Evolutionary conservation across 2,329 filamentous ascomycete genomes (phyloP), one percentile per base, ranked within the genome.

Genomic region (Fusarium zealandicum): DNA sequence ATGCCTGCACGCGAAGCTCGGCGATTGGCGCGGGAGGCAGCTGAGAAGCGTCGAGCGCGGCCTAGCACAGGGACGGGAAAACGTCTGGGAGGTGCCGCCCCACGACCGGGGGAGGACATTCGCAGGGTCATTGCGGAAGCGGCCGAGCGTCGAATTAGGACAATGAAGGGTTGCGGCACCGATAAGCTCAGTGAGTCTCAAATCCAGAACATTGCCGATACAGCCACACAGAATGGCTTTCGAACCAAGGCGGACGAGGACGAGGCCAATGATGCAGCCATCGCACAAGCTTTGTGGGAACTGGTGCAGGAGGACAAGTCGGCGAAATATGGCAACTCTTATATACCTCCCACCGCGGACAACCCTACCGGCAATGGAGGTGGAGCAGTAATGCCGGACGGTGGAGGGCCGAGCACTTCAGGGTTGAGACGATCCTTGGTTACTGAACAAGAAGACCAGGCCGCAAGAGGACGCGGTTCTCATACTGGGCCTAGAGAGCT

Each of bases 231-330:
- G 51, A 89, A 89, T 61, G 90, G 92, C 0, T 93, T 96, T 76
- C 84, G 82, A 55, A 97, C 92, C 0, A 84, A 90, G 67, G 92
- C 91, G 0, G 91, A 96, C 62, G 90, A 96, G 70, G 92, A 96
- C 49, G 88, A 92, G 64, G 93, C 92, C 4, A 96, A 96, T 65
- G 91, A 96, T 50, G 81, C 84, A 18, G 93, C 93, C 5, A 96
- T 96, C 56, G 86, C 92, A 46, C 86, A 93, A 67, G 92, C 92
- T 0, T 78, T 96, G 27, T 92, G 90, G 77, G 93, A 97, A 67
- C 78, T 96, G 14, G 88, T 95, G 20, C 89, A 96, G 69, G 87
- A 96, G 69, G 92, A 96, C 57, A 83, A 89, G 57, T 75, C 72
- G 57, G 67, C 67, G 32, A 81, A 80, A 63, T 82, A 85, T 59